Conservation (phyloP, 345 rosid genomes). For the Eucalyptus tenuipes region DNA sequence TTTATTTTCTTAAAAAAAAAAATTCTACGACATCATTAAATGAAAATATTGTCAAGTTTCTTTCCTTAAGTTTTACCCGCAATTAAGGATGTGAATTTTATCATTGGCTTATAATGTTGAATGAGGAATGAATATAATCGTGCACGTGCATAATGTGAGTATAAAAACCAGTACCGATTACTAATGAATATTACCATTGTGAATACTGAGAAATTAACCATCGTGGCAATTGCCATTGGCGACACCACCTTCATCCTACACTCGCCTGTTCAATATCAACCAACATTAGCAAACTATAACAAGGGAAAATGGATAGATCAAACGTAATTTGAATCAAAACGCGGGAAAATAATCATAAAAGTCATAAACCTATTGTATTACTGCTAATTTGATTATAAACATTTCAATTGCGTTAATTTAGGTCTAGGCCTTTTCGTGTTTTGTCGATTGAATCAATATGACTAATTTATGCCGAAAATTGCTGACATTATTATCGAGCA, state of each 20-base stretch:
- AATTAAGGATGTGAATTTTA: not conserved
- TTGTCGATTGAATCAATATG: too few relatives aligned
- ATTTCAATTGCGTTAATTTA: too few relatives aligned
- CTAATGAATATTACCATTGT: not conserved
- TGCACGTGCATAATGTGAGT: not conserved
- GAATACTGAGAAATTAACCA: not conserved
- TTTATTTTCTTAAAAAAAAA: not conserved
- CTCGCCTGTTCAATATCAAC: not conserved
- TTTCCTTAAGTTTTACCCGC: not conserved
- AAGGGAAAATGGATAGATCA: not conserved
- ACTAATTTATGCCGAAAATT: too few relatives aligned
- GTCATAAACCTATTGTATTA: too few relatives aligned
- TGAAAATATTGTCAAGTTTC: not conserved
- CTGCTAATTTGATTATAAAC: too few relatives aligned
- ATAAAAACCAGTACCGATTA: not conserved
- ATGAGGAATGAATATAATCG: not conserved
- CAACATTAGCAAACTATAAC: not conserved
- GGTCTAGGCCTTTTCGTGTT: too few relatives aligned
- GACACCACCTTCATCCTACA: not conserved
- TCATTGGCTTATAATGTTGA: not conserved
- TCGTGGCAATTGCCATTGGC: not conserved
- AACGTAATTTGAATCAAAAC: too few relatives aligned
- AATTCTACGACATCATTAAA: not conserved
- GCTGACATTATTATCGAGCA: not conserved
- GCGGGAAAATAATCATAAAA: too few relatives aligned